phyloP scores from a whole-genome alignment of 805 yeast genomes.

The Sugiyamaella lignohabitans region DNA sequence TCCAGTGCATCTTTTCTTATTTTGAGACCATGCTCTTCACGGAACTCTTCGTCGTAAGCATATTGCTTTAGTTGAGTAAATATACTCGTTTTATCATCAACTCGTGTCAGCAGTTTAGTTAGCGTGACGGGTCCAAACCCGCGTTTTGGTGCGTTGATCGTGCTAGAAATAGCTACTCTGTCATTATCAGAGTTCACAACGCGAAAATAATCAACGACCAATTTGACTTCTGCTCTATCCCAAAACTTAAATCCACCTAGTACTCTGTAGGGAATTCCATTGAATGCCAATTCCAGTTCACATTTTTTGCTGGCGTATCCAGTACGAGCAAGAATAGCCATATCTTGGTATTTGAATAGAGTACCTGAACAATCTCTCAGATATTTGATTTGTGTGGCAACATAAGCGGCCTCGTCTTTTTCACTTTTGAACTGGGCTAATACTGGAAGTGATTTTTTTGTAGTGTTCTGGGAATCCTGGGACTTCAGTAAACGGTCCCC shows the following conservation, averaged over 20 bases:
- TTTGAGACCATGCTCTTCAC: background rate
- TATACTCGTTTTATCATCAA: background rate
- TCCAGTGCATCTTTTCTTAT: background rate
- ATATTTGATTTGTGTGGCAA: constrained; percentile 49
- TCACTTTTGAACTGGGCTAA: constrained; percentile 32
- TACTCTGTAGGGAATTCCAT: constrained; percentile 57
- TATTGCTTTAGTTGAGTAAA: constrained; percentile 7
- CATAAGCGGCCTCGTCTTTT: constrained; percentile 51
- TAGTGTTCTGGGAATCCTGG: background rate
- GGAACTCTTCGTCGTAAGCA: background rate
- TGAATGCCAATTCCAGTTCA: constrained; percentile 54
- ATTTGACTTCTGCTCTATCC: constrained; percentile 63
- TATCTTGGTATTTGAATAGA: constrained; percentile 47
- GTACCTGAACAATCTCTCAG: constrained; percentile 40
- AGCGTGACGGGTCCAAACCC: constrained; percentile 60
- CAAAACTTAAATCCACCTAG: constrained; percentile 74
- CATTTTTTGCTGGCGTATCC: constrained; percentile 53
- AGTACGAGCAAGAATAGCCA: constrained; percentile 67
- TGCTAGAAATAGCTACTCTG: constrained; percentile 49
- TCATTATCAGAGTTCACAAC: constrained; percentile 56
- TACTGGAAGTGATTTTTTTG: constrained; percentile 33
- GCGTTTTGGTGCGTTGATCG: constrained; percentile 53
- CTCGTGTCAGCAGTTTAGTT: constrained; percentile 27
- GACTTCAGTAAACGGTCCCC: constrained; percentile 6
- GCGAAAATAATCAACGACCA: constrained; percentile 58